Evolutionary conservation across 1,284 basidiomycete genomes (phyloP).

Genomic region (Fomitopsis schrenkii): DNA sequence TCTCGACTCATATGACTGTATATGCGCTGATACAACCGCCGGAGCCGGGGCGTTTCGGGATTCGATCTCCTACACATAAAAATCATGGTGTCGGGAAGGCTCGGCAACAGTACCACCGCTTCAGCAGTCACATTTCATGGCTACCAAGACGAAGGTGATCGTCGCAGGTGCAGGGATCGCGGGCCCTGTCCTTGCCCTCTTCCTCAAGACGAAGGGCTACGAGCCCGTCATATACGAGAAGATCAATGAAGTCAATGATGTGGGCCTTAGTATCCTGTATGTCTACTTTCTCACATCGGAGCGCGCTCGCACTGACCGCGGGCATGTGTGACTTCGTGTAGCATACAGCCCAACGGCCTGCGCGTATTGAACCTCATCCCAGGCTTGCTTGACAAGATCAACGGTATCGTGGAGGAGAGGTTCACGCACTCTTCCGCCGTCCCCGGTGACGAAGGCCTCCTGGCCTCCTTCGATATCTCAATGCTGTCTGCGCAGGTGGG

Average conservation of each 20-base stretch:
- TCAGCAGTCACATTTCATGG: not conserved
- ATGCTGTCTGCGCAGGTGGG: conserved; percentile 17
- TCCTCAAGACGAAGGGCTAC: conserved; percentile 40
- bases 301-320: no score
- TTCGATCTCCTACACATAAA: no score
- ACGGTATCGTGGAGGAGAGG: conserved; percentile 24
- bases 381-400: conserved; percentile 31
- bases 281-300: not conserved
- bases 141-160: conserved; percentile 29
- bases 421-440: conserved; percentile 28
- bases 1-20: no score
- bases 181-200: conserved; percentile 40
- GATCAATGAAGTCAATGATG: conserved; percentile 21
- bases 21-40: no score
- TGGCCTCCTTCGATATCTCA: conserved; percentile 17
- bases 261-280: conserved; percentile 36
- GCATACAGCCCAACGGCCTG: conserved; percentile 39
- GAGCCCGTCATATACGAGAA: conserved; percentile 40
- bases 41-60: no score
- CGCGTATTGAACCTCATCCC: conserved; percentile 35
- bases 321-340: conserved; percentile 30
- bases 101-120: no score
- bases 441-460: conserved; percentile 24
- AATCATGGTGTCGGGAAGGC: conserved; percentile 5
- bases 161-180: conserved; percentile 42